A percentile compares a stretch with the other conserved stretches of the same genome.
phyloP scores from a whole-genome alignment of 305 asterid species.

The Solanum chacoense region DNA sequence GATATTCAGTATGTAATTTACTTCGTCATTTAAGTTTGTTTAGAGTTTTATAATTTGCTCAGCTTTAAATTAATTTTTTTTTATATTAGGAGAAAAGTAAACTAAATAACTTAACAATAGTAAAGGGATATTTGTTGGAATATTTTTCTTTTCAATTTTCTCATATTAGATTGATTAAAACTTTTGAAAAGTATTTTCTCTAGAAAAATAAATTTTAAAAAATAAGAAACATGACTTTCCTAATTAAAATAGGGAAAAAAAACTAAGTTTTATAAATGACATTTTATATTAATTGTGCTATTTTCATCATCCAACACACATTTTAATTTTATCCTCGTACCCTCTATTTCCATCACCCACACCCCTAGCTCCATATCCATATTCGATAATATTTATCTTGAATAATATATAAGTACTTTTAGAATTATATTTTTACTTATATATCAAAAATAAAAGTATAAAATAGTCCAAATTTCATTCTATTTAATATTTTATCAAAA shows the following conservation, averaged over 20 bases:
- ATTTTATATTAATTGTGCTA: background rate
- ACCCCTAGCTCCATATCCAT: background rate
- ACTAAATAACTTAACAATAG: background rate
- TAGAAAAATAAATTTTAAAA: no score
- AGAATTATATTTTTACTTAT: no score
- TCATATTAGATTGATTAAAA: background rate
- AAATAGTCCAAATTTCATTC: background rate
- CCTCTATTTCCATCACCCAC: background rate
- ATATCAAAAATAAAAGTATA: no score
- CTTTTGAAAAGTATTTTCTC: no score
- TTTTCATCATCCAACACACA: background rate
- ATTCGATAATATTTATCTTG: no score
- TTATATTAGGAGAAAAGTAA: no score
- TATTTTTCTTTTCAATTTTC: no score
- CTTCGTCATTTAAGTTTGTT: no score
- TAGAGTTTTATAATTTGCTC: background rate
- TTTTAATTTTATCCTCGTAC: background rate
- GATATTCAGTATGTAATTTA: no score
- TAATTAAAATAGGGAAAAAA: no score
- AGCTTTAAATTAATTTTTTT: background rate
- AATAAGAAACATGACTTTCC: background rate
- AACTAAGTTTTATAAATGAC: background rate
- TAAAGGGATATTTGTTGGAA: background rate
- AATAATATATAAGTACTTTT: no score
- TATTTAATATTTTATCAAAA: no score